Conservation (phyloP, 208 protist species). For the Acanthamoeba culbertsoni region DNA sequence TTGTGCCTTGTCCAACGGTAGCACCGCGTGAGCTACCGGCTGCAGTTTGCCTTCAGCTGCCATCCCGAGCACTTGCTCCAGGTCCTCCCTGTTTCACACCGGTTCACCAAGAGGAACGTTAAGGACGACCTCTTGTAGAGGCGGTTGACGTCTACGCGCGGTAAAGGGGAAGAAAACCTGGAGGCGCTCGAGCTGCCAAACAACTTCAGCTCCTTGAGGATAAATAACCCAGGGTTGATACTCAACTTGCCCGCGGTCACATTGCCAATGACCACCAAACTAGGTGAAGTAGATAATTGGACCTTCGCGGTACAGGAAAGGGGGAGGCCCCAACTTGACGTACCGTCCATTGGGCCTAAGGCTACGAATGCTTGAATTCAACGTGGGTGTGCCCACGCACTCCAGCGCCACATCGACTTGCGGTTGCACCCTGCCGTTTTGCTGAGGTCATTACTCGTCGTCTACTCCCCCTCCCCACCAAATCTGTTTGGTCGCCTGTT, state of each 20-base stretch:
- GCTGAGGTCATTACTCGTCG: no score
- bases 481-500: background rate
- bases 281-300: background rate
- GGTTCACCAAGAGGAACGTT: no score
- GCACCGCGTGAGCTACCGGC: background rate
- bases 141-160: background rate
- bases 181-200: constrained; percentile 1
- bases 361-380: constrained; percentile 22
- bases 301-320: background rate
- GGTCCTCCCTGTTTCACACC: background rate
- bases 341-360: background rate
- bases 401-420: background rate
- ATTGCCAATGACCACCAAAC: background rate
- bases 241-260: background rate
- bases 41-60: background rate
- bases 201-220: constrained; percentile 26
- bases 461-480: background rate
- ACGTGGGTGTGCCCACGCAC: background rate
- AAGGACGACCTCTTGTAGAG: no score
- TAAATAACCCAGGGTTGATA: background rate
- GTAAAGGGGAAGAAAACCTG: background rate
- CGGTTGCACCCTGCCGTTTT: background rate
- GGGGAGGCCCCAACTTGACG: background rate
- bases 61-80: background rate
- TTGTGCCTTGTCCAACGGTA: background rate